A percentile compares a stretch with the other conserved stretches of the same genome.
Evolutionary conservation across 257 asterid species (phyloP).

Genomic region (Fraxinus excelsior): DNA sequence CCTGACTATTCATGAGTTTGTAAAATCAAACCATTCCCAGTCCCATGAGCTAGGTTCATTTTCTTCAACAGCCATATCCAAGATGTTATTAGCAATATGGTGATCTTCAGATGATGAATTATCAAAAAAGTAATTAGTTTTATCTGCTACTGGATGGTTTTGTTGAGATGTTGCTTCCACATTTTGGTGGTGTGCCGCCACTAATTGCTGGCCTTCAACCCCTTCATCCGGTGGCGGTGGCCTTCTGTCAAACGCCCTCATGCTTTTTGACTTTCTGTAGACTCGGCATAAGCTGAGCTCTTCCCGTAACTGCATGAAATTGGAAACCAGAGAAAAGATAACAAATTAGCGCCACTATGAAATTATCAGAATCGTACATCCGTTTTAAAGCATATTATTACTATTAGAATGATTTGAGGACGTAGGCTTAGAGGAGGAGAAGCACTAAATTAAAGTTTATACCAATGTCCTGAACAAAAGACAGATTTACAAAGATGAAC

Average conservation of each 20-base stretch:
- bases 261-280: conserved; percentile 34
- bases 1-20: no score
- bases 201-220: conserved; percentile 24
- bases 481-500: not conserved
- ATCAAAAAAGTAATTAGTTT: not conserved
- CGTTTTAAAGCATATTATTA: not conserved
- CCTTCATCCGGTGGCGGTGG: no score
- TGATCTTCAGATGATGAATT: not conserved
- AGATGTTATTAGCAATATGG: not conserved
- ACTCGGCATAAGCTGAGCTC: conserved; percentile 48
- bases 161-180: not conserved
- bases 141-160: not conserved
- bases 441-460: not conserved
- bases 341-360: no score
- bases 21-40: not conserved
- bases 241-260: conserved; percentile 40
- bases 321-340: not conserved
- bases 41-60: not conserved
- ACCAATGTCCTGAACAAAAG: no score
- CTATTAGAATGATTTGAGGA: no score
- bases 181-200: not conserved
- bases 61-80: not conserved
- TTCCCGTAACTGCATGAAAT: conserved; percentile 25
- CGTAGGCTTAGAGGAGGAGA: not conserved
- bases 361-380: no score